Base-by-base conservation (phyloP, 2,329 filamentous ascomycete species). In the Trichothecium sympodiale region DNA sequence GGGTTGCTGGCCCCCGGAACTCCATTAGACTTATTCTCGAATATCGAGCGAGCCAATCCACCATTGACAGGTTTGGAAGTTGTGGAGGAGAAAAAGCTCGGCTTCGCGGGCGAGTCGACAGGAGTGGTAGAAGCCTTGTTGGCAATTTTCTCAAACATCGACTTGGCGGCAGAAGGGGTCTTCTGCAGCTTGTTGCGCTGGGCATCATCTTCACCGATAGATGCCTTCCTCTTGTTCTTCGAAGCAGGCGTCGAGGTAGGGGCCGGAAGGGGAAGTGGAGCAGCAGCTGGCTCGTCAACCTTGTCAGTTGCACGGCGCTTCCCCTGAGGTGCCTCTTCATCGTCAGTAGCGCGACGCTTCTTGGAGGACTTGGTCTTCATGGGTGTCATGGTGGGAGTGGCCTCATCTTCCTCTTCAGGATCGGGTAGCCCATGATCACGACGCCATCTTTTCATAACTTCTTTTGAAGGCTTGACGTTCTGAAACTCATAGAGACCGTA, bases 401-500 rank as follows among this genome's bases (percentile, higher is more conserved):
- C 50, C 8, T 52, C 54, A n/a, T 46, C 51, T 31, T 71, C 64
- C 8, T 69, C 65, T 35, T 67, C 62, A 0, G 62, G 57, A 18
- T 68, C 62, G 8, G 69, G 65, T 16, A 77, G 59, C 23, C 68
- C 68, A 45, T 77, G 65, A 37, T 69, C 67, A 29, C 66, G 55
- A 47, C 71, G 68, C 73, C 73, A 77, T 45, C 69, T 69, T 51
- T 67, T 71, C 36, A 76, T 59, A 8, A 74, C 61, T 28, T 74
- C 69, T 41, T 66, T 67, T 1, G 71, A 73, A 2, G 71, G 70
- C 46, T 74, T 74, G 29, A 76, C 65, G 14, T 70, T 76, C 56
- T 76, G 74, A 56, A 77, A 77, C 46, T 76, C 69, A 47, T 77
- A 77, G 2, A 77, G 62, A 3, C 72, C 73, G 41, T 77, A 77